Conservation (phyloP, 2,329 filamentous ascomycete species). For the Cladosporium austrohemisphaericum region DNA sequence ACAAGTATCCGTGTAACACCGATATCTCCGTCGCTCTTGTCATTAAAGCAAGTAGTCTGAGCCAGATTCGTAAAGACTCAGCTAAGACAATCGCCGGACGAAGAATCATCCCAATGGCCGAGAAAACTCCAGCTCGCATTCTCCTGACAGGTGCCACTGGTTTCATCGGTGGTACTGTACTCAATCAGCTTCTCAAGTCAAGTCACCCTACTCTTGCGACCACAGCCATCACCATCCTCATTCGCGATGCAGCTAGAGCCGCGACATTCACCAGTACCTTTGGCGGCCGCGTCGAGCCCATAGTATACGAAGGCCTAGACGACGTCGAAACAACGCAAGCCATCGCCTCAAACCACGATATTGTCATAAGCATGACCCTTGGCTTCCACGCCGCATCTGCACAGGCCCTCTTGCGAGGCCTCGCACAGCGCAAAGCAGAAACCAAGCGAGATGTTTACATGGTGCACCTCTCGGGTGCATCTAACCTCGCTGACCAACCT, state of each 20-base stretch:
- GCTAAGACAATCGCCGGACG: too few relatives aligned
- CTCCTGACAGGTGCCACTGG: conserved; percentile 20
- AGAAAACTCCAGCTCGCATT: too few relatives aligned
- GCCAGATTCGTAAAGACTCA: too few relatives aligned
- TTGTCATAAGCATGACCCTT: conserved; percentile 44
- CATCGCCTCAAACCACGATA: conserved; percentile 18
- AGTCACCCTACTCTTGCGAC: conserved; percentile 2
- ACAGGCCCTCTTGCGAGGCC: conserved; percentile 42
- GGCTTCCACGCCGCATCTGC: conserved; percentile 39
- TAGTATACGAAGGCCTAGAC: conserved; percentile 22
- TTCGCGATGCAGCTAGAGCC: conserved; percentile 16
- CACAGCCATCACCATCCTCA: conserved; percentile 15
- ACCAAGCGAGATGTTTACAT: conserved; percentile 38
- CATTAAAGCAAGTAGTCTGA: too few relatives aligned
- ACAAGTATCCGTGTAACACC: too few relatives aligned
- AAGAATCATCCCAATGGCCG: too few relatives aligned
- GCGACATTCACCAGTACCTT: conserved; percentile 8
- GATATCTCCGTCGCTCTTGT: too few relatives aligned
- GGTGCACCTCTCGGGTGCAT: conserved; percentile 45
- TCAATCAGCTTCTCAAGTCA: conserved; percentile 17
- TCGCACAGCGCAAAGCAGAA: conserved; percentile 37
- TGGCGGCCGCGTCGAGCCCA: conserved; percentile 16
- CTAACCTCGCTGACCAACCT: conserved; percentile 43
- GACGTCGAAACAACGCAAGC: conserved; percentile 18
- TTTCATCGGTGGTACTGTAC: conserved; percentile 18